A percentile compares a stretch with the other conserved stretches of the same genome.
Conservation (phyloP, 805 yeast genomes). For the Kuraishia hungarica region DNA sequence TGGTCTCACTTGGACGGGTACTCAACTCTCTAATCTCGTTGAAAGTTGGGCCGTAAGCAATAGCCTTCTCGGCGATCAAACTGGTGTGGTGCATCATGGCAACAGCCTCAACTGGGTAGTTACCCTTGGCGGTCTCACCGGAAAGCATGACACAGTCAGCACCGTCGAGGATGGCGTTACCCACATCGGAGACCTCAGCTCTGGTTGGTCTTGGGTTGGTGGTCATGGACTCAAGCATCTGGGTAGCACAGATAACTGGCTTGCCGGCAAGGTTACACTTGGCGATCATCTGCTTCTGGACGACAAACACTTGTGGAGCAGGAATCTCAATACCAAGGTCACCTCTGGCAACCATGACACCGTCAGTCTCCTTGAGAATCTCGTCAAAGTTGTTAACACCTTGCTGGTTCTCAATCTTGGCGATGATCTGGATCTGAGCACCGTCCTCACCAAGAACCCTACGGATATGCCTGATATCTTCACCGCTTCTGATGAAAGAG, state of each 20-base stretch:
- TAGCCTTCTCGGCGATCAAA: slow-evolving; percentile 92
- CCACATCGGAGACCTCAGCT: slow-evolving; percentile 99
- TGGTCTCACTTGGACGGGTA: slow-evolving; percentile 81
- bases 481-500: slow-evolving; percentile 92
- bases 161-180: slow-evolving; percentile 98
- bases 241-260: slow-evolving; percentile 99
- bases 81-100: slow-evolving; percentile 98
- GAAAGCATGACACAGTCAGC: slow-evolving; percentile 99
- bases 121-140: slow-evolving; percentile 99
- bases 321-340: slow-evolving; percentile 99
- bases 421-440: slow-evolving; percentile 89
- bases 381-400: slow-evolving; percentile 99
- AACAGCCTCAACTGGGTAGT: slow-evolving; percentile 96
- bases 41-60: slow-evolving; percentile 76
- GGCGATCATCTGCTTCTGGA: slow-evolving; percentile 97
- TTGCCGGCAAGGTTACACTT: slow-evolving; percentile 99
- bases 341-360: slow-evolving; percentile 99
- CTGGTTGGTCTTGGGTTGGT: slow-evolving; percentile 99
- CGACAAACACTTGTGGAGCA: slow-evolving; percentile 97
- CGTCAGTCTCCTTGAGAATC: slow-evolving; percentile 89
- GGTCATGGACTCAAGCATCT: slow-evolving; percentile 99
- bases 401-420: slow-evolving; percentile 98
- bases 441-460: slow-evolving; percentile 96
- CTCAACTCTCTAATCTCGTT: slow-evolving; percentile 85
- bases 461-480: slow-evolving; percentile 87